Percentiles rank a stretch among this genome's conserved stretches.
Conservation (phyloP, 1,284 basidiomycete genomes). For the Wallemia hederae region DNA sequence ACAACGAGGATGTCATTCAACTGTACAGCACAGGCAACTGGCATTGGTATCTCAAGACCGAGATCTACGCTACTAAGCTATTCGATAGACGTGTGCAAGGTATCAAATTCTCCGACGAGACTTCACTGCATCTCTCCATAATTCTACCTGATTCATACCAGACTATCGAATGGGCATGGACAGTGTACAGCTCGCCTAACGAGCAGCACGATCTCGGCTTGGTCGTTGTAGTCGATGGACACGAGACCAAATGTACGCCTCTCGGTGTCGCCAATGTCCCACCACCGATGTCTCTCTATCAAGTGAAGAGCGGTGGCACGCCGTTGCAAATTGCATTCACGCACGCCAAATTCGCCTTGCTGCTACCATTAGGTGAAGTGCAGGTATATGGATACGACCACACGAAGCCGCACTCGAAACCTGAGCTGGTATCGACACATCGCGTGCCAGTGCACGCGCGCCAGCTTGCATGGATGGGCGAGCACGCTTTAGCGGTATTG, state of each 20-base stretch:
- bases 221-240: constrained; percentile 72
- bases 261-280: constrained; percentile 33
- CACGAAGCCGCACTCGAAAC: not conserved
- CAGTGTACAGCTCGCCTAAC: not conserved
- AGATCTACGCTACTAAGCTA: constrained; percentile 14
- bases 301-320: constrained; percentile 24
- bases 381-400: constrained; percentile 27
- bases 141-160: not conserved
- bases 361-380: constrained; percentile 25
- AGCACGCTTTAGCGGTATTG: not conserved
- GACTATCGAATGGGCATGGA: constrained; percentile 2
- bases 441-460: not conserved
- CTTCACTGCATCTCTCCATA: constrained; percentile 21
- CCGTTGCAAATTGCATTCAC: constrained; percentile 43
- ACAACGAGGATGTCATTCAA: constrained; percentile 36
- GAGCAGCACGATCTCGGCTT: constrained; percentile 50
- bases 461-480: constrained; percentile 7
- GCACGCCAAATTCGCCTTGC: constrained; percentile 24
- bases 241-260: constrained; percentile 21
- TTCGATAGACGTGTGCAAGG: not conserved
- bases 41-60: constrained; percentile 59
- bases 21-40: constrained; percentile 33
- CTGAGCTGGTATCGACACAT: not conserved
- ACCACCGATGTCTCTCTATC: constrained; percentile 67
- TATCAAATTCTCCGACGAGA: not conserved